A percentile compares a stretch with the other conserved stretches of the same genome.
Evolutionary conservation across 2,329 filamentous ascomycete species (phyloP).

Genomic region (Botrytis aclada): DNA sequence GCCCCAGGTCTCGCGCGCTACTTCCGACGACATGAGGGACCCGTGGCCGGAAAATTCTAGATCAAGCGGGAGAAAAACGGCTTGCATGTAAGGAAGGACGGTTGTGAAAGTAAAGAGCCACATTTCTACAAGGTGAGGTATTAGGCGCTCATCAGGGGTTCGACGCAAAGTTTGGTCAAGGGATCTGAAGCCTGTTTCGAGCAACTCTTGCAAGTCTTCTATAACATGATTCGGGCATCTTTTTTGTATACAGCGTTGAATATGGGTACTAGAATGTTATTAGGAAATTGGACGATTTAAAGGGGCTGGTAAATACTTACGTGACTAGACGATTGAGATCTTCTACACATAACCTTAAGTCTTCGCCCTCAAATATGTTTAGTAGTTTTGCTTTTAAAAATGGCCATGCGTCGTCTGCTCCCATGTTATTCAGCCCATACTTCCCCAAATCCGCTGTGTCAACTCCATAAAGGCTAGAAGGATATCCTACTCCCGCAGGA

Average conservation of each 20-base stretch:
- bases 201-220: slow-evolving; percentile 72
- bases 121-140: slow-evolving; percentile 84
- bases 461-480: slow-evolving; percentile 44
- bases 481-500: slow-evolving; percentile 27
- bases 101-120: slow-evolving; percentile 92
- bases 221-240: slow-evolving; percentile 67
- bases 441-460: slow-evolving; percentile 55
- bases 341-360: slow-evolving; percentile 74
- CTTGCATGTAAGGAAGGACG: slow-evolving; percentile 90
- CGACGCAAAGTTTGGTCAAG: slow-evolving; percentile 79
- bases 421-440: slow-evolving; percentile 68
- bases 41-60: slow-evolving; percentile 88
- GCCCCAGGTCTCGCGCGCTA: slow-evolving; percentile 89
- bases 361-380: slow-evolving; percentile 77
- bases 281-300: not conserved
- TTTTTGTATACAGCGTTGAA: slow-evolving; percentile 73
- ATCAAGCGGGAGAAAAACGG: slow-evolving; percentile 89
- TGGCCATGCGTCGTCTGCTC: slow-evolving; percentile 77
- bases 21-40: slow-evolving; percentile 69
- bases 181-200: slow-evolving; percentile 78
- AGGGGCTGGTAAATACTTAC: slow-evolving; percentile 29
- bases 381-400: slow-evolving; percentile 72
- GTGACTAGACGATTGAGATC: slow-evolving; percentile 79
- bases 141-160: slow-evolving; percentile 81
- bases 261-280: slow-evolving; percentile 53